A percentile compares a stretch with the other conserved stretches of the same genome.
Conservation (phyloP, 2,329 filamentous ascomycete genomes). For the Karstenula rhodostoma region DNA sequence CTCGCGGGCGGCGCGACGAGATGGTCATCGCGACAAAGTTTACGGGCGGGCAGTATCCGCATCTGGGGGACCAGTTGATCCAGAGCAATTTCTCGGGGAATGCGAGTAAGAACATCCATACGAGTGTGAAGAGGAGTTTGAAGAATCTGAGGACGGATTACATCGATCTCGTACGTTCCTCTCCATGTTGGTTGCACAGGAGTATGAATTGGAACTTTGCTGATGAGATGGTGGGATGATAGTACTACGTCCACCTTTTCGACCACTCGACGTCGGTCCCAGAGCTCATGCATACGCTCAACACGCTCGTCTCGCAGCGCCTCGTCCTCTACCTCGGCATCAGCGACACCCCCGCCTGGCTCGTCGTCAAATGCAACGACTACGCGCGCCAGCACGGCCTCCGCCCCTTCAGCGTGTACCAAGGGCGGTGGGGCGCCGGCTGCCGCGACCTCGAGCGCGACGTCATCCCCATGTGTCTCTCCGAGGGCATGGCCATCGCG, state of each 20-base stretch:
- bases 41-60: slow-evolving; percentile 45
- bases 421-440: slow-evolving; percentile 53
- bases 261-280: slow-evolving; percentile 53
- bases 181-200: slow-evolving; percentile 18
- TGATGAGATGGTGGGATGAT: neutral
- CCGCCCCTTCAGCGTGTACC: slow-evolving; percentile 51
- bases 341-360: slow-evolving; percentile 54
- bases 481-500: slow-evolving; percentile 53
- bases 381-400: slow-evolving; percentile 53
- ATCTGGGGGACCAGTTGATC: slow-evolving; percentile 22
- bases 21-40: slow-evolving; percentile 55
- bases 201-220: slow-evolving; percentile 31
- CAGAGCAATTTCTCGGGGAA: slow-evolving; percentile 36
- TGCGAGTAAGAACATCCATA: slow-evolving; percentile 35
- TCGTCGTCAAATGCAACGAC: slow-evolving; percentile 39
- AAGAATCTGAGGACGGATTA: slow-evolving; percentile 64
- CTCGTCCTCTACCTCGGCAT: slow-evolving; percentile 57
- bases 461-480: slow-evolving; percentile 55
- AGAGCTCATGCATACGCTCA: slow-evolving; percentile 55
- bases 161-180: slow-evolving; percentile 61
- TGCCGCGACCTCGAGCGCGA: slow-evolving; percentile 56
- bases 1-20: slow-evolving; percentile 47
- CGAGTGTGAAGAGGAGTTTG: slow-evolving; percentile 28
- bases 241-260: slow-evolving; percentile 53
- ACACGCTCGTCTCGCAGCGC: slow-evolving; percentile 51